Evolutionary conservation across 2,329 filamentous ascomycete species (phyloP), one percentile per base, ranked within the genome.

Genomic region (Trichoderma koningiopsis): DNA sequence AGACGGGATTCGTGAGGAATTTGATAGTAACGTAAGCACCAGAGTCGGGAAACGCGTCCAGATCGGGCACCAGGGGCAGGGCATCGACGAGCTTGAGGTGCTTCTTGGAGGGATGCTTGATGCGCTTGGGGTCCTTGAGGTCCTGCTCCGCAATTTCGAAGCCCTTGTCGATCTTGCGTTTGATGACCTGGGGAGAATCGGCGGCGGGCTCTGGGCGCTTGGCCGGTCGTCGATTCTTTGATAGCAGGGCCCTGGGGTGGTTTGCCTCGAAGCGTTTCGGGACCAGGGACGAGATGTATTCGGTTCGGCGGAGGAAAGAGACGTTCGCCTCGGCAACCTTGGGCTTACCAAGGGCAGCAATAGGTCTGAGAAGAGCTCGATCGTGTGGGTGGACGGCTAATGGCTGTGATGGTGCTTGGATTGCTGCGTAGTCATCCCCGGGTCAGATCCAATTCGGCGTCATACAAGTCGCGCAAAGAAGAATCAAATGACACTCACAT

Each of bases 281-380:
- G 35, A 82, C 83, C 27, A 83, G 81, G 4, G 87, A 88, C 13
- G 92, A 92, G 76, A 97, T 97, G 82, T 98, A 98, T 80, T 99
- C 96, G 68, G 96, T 98, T 76, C 95, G 89, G 69, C 96, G 93
- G 74, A 99, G 87, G 86, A 99, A 99, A 72, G 93, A 97, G 66
- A 97, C 93, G 72, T 91, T 90, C 22, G 91, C 86, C 72, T 93
- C 91, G 71, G 88, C 88, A 53, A 89, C 87, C 74, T 92, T 92
- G 56, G 91, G 90, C 80, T 97, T 97, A 74, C 93, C 94, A 27
- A 99, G 87, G 60, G 93, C 90, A 43, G 93, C 89, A 43, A 97
- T 88, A 6, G 93, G 92, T 77, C 93, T 89, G 71, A 99, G 88
- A 64, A 99, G 90, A 14, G 89, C 87, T 72, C 92, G 89, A 82